Conservation (phyloP, 768 basidiomycete genomes). For the Tylopilus rubrobrunneus region DNA sequence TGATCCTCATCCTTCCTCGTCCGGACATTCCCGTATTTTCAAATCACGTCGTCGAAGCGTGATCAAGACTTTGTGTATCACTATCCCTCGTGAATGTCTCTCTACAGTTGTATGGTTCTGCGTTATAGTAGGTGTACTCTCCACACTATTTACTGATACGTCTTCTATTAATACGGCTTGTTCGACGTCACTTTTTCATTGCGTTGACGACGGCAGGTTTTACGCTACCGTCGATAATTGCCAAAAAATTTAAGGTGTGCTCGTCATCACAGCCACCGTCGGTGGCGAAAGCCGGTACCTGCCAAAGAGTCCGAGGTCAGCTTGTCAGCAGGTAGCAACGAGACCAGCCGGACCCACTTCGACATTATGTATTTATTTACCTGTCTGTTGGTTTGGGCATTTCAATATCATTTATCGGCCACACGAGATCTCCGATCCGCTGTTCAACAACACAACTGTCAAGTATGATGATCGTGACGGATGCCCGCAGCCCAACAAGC, state of each 20-base stretch:
- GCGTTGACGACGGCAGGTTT: slow-evolving; percentile 16
- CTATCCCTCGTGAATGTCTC: slow-evolving; percentile 26
- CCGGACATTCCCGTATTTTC: slow-evolving; percentile 30
- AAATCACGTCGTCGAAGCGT: slow-evolving; percentile 22
- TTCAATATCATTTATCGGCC: slow-evolving; percentile 21
- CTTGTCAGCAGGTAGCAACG: slow-evolving; percentile 1
- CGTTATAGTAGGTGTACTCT: slow-evolving; percentile 33
- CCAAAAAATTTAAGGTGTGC: slow-evolving; percentile 30
- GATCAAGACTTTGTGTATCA: slow-evolving; percentile 31
- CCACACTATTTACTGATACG: slow-evolving; percentile 32
- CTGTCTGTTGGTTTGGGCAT: slow-evolving; percentile 18
- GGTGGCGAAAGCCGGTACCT: slow-evolving; percentile 12
- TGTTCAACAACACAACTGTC: background rate
- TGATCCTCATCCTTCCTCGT: slow-evolving; percentile 19
- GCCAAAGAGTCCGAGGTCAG: slow-evolving; percentile 17
- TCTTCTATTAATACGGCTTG: slow-evolving; percentile 25
- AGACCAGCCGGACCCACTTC: slow-evolving; percentile 1
- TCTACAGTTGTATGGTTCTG: slow-evolving; percentile 20
- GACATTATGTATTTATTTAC: slow-evolving; percentile 2
- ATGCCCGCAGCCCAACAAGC: slow-evolving; percentile 21
- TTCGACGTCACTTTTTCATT: slow-evolving; percentile 17
- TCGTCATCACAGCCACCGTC: slow-evolving; percentile 28
- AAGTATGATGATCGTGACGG: slow-evolving; percentile 4
- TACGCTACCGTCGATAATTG: slow-evolving; percentile 23
- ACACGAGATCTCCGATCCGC: slow-evolving; percentile 21